Evolutionary conservation across 2,329 filamentous ascomycete species (phyloP), one percentile per base, ranked within the genome.

Genomic region (Bipolaris victoriae): DNA sequence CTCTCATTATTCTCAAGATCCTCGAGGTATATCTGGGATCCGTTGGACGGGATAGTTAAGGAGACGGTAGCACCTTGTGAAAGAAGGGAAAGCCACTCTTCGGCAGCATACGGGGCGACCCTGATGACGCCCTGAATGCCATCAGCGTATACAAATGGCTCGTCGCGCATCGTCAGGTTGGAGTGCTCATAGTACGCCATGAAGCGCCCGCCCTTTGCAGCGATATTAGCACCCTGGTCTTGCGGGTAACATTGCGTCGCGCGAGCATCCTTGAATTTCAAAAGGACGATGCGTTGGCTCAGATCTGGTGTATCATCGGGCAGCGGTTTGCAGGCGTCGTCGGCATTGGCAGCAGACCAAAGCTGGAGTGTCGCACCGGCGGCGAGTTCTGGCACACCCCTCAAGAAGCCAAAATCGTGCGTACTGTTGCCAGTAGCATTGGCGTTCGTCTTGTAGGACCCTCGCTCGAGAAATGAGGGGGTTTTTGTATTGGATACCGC

Each of bases 281-380:
- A 26, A 20, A 65, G 50, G 3, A 87, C 85, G 36, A 90, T 82
- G 48, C 83, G 78, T 22, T 77, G 77, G 43, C 82, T 82, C 15
- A 90, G 77, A 62, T 88, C 82, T 1, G 86, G 84, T 0, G 83
- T 86, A 57, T 79, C 76, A 13, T 75, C 79, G 2, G 85, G 83
- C 37, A 82, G 80, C 7, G 82, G 71, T 1, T 78, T 68, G 66
- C 87, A 89, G 10, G 77, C 85, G 59, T 84, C 81, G 37, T 81
- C 77, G 0, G 76, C 61, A 29, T 82, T 77, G 1, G 78, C 77
- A 13, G 80, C 79, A 39, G 72, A 74, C 48, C 78, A 76, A 3
- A 68, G 43, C 11, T 51, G 58, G 13, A 67, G 58, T 18, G 57
- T 64, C 7, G 51, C 48, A 6, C 70, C 63, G 6, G 41, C 49